These are phyloP conservation scores for Chlorella vulgaris DNA, from an alignment of 139 green algal species.

Conservation along the genomic window DNA sequence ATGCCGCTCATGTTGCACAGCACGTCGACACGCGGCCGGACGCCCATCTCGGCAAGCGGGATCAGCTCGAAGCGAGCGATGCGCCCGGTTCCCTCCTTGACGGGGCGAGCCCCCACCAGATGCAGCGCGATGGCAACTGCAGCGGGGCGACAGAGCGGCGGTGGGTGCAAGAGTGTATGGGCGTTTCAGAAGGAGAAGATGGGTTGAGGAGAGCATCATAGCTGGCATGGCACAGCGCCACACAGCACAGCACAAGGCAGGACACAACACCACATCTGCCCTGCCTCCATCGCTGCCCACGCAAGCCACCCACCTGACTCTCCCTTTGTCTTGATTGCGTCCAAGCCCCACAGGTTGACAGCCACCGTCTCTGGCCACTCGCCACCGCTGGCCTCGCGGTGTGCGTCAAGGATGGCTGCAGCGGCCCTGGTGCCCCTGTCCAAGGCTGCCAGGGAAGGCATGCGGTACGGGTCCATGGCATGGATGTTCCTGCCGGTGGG, in stretches of 20 bases:
- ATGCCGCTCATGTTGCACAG: conserved; percentile 98
- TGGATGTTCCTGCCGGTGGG: conserved; percentile 98
- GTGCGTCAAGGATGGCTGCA: conserved; percentile 62
- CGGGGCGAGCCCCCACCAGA: conserved; percentile 82
- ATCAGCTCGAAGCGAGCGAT: conserved; percentile 88
- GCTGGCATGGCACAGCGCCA: too few relatives aligned
- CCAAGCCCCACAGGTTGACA: conserved; percentile 97
- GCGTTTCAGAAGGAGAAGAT: background rate
- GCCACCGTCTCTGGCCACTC: conserved; percentile 91
- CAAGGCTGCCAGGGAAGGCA: conserved; percentile 86
- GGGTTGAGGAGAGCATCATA: background rate
- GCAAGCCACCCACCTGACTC: conserved; percentile 19
- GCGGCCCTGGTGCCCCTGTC: conserved; percentile 70
- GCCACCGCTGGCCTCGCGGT: conserved; percentile 60
- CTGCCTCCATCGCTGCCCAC: background rate
- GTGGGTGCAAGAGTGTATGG: background rate
- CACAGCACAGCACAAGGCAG: too few relatives aligned
- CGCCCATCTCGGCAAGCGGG: conserved; percentile 66
- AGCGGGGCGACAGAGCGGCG: background rate
- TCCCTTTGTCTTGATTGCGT: conserved; percentile 97
- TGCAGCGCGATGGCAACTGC: conserved; percentile 86
- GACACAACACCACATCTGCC: too few relatives aligned
- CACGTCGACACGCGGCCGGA: conserved; percentile 89
- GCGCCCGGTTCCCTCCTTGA: conserved; percentile 88
- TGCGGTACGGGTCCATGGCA: conserved; percentile 97